Evolutionary conservation across 768 basidiomycete species (phyloP).

Genomic region (Mycena amicta): DNA sequence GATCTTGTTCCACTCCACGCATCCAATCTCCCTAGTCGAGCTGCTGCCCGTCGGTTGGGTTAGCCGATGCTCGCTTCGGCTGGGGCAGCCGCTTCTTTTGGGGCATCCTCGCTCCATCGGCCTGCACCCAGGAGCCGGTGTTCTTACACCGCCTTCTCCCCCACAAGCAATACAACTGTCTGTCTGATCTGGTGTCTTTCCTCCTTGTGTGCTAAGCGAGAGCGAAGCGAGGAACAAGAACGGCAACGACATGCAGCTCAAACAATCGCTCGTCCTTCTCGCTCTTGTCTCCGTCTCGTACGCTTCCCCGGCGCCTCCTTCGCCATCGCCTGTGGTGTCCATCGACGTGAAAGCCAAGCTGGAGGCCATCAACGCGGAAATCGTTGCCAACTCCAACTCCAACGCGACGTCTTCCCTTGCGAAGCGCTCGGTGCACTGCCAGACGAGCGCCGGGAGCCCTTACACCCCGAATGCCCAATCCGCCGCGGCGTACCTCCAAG

Average conservation of each 20-base stretch:
- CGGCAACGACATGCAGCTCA: not conserved
- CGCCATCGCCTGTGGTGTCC: not conserved
- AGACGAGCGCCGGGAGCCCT: constrained; percentile 10
- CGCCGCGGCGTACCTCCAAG: not conserved
- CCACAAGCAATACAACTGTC: too few relatives aligned
- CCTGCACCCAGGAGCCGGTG: too few relatives aligned
- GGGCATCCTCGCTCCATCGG: too few relatives aligned
- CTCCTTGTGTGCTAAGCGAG: too few relatives aligned
- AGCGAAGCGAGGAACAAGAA: too few relatives aligned
- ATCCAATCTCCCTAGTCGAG: not conserved
- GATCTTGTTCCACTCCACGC: constrained; percentile 26
- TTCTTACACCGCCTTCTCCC: too few relatives aligned
- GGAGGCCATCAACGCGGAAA: not conserved
- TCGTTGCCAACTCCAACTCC: not conserved
- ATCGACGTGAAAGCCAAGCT: not conserved
- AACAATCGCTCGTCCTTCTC: not conserved
- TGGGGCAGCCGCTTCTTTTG: not conserved
- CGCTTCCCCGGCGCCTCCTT: not conserved
- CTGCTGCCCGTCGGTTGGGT: not conserved
- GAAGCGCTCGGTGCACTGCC: constrained; percentile 11
- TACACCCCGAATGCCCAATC: not conserved
- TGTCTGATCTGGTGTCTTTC: too few relatives aligned
- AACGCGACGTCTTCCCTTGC: not conserved
- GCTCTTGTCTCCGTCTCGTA: not conserved
- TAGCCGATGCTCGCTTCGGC: not conserved